These are phyloP conservation scores for Pisolithus microcarpus DNA, from an alignment of 768 basidiomycete genomes.

Conservation along the genomic window DNA sequence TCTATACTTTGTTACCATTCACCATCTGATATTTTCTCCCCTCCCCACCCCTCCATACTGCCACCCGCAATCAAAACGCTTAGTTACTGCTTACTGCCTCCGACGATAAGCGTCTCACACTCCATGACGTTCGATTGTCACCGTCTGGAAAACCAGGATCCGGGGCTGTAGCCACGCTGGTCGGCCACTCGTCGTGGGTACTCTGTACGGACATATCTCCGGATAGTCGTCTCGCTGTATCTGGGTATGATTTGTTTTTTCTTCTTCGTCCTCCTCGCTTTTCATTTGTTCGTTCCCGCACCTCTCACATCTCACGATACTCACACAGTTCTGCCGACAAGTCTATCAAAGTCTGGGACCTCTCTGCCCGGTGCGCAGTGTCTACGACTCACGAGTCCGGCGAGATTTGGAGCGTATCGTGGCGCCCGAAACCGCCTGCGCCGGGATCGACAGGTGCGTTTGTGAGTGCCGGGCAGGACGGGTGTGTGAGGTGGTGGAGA, in stretches of 20 bases:
- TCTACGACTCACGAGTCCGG: slow-evolving; percentile 72
- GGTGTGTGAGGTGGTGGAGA: slow-evolving; percentile 70
- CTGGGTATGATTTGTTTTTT: slow-evolving; percentile 54
- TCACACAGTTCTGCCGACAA: slow-evolving; percentile 69
- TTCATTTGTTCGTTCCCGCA: too few relatives aligned
- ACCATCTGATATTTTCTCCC: too few relatives aligned
- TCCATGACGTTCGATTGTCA: slow-evolving; percentile 82
- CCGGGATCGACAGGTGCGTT: slow-evolving; percentile 53
- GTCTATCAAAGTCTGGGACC: slow-evolving; percentile 83
- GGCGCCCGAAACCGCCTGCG: slow-evolving; percentile 59
- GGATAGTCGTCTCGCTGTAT: slow-evolving; percentile 71
- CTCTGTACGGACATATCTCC: slow-evolving; percentile 76
- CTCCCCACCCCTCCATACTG: too few relatives aligned
- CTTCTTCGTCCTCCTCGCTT: too few relatives aligned
- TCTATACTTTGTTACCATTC: too few relatives aligned
- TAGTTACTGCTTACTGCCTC: slow-evolving; percentile 86
- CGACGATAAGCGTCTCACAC: slow-evolving; percentile 84
- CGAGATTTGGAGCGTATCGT: slow-evolving; percentile 80
- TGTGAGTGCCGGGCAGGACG: slow-evolving; percentile 71
- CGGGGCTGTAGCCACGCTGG: slow-evolving; percentile 77
- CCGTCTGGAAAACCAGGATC: slow-evolving; percentile 51
- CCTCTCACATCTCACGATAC: background rate
- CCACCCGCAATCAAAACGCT: background rate
- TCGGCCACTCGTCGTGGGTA: slow-evolving; percentile 90
- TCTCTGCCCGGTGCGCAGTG: slow-evolving; percentile 63